A percentile compares a stretch with the other conserved stretches of the same genome.
phyloP scores from a whole-genome alignment of 345 rosid species.

The Salix dunnii region DNA sequence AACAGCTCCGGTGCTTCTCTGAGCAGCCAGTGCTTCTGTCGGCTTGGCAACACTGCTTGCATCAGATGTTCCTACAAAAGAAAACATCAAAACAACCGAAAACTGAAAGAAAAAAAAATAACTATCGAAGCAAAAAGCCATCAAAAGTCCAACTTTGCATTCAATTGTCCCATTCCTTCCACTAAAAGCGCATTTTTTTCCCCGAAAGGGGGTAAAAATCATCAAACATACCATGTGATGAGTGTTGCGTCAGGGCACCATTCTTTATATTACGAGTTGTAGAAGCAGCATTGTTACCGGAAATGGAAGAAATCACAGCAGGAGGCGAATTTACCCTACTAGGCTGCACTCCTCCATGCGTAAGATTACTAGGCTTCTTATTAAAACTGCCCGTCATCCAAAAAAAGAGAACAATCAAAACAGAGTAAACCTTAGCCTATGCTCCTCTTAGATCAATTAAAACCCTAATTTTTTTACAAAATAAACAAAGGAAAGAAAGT shows the following conservation, averaged over 20 bases:
- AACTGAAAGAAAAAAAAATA: neutral
- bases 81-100: neutral
- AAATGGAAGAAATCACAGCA: constrained; percentile 35
- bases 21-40: constrained; percentile 37
- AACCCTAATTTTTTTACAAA: neutral
- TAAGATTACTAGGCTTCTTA: constrained; percentile 62
- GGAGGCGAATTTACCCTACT: constrained; percentile 51
- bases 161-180: neutral
- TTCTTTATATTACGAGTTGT: constrained; percentile 43
- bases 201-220: neutral
- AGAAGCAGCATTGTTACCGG: constrained; percentile 30
- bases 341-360: constrained; percentile 64
- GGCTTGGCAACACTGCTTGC: constrained; percentile 38
- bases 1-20: constrained; percentile 45
- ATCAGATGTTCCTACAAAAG: constrained; percentile 44
- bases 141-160: neutral
- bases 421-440: neutral
- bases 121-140: neutral
- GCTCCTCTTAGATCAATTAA: neutral
- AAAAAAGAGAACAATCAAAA: neutral
- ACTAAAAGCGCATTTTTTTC: neutral
- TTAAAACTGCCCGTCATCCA: constrained; percentile 35
- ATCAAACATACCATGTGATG: constrained; percentile 50
- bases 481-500: neutral
- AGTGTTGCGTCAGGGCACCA: constrained; percentile 52